These are phyloP conservation scores for Lentinula novae-zelandiae DNA, from an alignment of 1,284 basidiomycete species.

Conservation along the genomic window DNA sequence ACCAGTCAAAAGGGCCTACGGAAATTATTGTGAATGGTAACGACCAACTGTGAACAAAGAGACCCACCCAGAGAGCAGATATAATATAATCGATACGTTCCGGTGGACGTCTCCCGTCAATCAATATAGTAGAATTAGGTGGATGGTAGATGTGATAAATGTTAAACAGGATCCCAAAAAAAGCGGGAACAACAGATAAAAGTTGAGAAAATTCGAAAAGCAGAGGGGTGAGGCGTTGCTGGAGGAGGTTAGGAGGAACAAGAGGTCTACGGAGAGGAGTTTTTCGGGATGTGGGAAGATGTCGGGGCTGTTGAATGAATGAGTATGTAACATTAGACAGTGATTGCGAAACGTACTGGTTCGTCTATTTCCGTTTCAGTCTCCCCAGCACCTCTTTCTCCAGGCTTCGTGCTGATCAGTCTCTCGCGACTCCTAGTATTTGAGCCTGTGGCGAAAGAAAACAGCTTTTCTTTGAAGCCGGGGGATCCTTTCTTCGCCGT, in stretches of 20 bases:
- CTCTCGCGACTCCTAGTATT: conserved; percentile 24
- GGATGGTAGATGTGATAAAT: conserved; percentile 38
- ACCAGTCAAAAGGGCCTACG: conserved; percentile 71
- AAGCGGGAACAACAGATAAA: conserved; percentile 68
- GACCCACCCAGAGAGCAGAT: conserved; percentile 59
- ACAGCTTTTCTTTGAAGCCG: not conserved
- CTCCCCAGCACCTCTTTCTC: conserved; percentile 60
- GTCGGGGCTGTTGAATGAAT: conserved; percentile 34
- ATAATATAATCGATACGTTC: conserved; percentile 59
- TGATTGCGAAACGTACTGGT: conserved; percentile 39
- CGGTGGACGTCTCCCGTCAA: conserved; percentile 27
- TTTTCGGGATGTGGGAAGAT: conserved; percentile 61
- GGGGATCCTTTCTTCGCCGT: not conserved
- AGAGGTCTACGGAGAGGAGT: conserved; percentile 41
- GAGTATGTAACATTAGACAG: conserved; percentile 2
- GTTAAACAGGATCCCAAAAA: conserved; percentile 62
- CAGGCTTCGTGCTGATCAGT: conserved; percentile 59
- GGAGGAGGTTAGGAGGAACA: conserved; percentile 38
- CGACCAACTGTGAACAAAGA: conserved; percentile 18
- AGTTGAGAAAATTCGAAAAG: conserved; percentile 50
- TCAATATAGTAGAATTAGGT: not conserved
- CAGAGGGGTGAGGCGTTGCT: conserved; percentile 36
- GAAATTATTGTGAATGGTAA: not conserved
- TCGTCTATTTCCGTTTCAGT: conserved; percentile 78
- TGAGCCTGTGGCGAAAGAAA: not conserved